phyloP scores from a whole-genome alignment of 2,329 filamentous ascomycete species.

The Paramyrothecium sp. region DNA sequence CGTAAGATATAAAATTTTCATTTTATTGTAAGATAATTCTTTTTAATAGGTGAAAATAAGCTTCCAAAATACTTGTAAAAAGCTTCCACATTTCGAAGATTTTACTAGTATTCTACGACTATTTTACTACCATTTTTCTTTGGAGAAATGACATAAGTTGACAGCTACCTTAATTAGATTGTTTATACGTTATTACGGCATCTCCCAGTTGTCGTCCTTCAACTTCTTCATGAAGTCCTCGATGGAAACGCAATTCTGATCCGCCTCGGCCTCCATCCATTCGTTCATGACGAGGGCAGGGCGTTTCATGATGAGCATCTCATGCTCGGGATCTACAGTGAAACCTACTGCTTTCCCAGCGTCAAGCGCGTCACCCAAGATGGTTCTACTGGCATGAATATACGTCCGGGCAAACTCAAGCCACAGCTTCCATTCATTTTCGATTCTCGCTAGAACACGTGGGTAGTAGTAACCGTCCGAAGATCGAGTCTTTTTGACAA shows the following conservation, averaged over 20 bases:
- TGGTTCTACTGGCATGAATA: conserved; percentile 1
- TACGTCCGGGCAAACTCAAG: conserved; percentile 4
- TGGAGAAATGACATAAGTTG: too few species aligned
- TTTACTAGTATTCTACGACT: too few species aligned
- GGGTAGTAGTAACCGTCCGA: conserved; percentile 5
- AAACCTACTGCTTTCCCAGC: neutral
- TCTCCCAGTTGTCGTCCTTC: neutral
- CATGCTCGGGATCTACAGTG: neutral
- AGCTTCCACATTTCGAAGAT: too few species aligned
- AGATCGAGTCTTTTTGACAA: neutral
- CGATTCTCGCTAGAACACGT: conserved; percentile 1
- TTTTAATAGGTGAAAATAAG: too few species aligned
- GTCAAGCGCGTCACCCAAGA: neutral
- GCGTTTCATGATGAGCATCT: neutral
- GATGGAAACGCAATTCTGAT: neutral
- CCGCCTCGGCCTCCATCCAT: conserved; percentile 3
- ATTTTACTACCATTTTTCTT: too few species aligned
- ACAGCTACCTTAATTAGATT: too few species aligned
- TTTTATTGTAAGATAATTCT: too few species aligned
- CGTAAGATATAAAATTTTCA: too few species aligned
- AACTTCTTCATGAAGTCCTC: neutral
- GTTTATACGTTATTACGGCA: neutral
- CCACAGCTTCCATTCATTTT: conserved; percentile 4
- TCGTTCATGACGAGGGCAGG: conserved; percentile 3
- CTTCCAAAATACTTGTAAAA: too few species aligned